These are phyloP conservation scores for Penicillium sp. DNA, from an alignment of 2,329 filamentous ascomycete species.

Conservation along the genomic window DNA sequence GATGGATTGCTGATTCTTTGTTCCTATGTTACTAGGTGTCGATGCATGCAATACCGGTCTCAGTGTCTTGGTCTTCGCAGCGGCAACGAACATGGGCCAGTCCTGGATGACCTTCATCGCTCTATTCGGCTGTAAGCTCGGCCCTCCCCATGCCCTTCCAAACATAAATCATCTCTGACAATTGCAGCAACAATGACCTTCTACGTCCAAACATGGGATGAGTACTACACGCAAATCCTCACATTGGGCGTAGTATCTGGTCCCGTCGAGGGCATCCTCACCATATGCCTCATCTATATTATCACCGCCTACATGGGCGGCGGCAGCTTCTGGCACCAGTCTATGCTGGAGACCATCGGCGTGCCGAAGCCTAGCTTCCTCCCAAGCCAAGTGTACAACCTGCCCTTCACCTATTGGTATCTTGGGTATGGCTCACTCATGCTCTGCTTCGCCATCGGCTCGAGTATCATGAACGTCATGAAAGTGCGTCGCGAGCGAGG, in stretches of 20 bases:
- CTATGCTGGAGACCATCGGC: slow-evolving; percentile 70
- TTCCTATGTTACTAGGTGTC: slow-evolving; percentile 54
- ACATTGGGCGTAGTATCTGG: slow-evolving; percentile 90
- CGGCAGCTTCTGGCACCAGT: slow-evolving; percentile 88
- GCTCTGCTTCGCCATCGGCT: slow-evolving; percentile 77
- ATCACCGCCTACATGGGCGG: slow-evolving; percentile 83
- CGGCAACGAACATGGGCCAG: slow-evolving; percentile 88
- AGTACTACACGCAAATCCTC: slow-evolving; percentile 96
- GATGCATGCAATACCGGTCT: slow-evolving; percentile 96
- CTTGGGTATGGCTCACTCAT: slow-evolving; percentile 81
- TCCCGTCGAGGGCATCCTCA: slow-evolving; percentile 90
- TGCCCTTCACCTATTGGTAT: slow-evolving; percentile 91
- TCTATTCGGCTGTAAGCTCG: slow-evolving; percentile 72
- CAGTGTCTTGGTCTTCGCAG: slow-evolving; percentile 87
- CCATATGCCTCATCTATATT: slow-evolving; percentile 76
- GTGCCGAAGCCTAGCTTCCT: slow-evolving; percentile 64
- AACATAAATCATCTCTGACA: slow-evolving; percentile 9
- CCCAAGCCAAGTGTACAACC: slow-evolving; percentile 69
- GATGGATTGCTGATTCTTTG: not conserved
- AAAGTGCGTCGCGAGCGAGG: slow-evolving; percentile 71
- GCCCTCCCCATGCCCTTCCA: not conserved
- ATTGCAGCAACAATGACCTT: slow-evolving; percentile 79
- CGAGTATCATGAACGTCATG: slow-evolving; percentile 77
- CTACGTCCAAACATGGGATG: slow-evolving; percentile 98
- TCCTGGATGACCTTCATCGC: slow-evolving; percentile 82